Evolutionary conservation across 1,284 basidiomycete genomes (phyloP).

Genomic region (Naganishia liquefaciens): DNA sequence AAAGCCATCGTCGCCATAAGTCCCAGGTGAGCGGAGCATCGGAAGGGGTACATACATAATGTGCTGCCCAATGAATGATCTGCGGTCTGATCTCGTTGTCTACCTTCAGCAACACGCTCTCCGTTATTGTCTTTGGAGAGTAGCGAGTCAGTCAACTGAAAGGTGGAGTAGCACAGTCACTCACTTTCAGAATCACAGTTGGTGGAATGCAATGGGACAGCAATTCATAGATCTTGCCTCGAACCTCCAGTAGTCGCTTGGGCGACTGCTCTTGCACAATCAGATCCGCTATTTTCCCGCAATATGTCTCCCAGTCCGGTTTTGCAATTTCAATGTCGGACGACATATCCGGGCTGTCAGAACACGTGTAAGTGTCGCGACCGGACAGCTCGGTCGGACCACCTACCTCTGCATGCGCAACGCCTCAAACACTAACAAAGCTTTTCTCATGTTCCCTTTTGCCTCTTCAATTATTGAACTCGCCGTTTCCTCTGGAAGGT

Average conservation of each 20-base stretch:
- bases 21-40: constrained; percentile 11
- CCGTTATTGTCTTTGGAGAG: constrained; percentile 72
- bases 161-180: constrained; percentile 30
- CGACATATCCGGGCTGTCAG: constrained; percentile 65
- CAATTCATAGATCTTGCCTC: constrained; percentile 91
- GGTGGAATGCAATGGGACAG: constrained; percentile 98
- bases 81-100: constrained; percentile 86
- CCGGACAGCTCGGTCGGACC: neutral
- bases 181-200: constrained; percentile 80
- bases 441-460: constrained; percentile 90
- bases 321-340: constrained; percentile 77
- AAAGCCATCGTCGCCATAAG: constrained; percentile 5
- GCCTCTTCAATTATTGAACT: constrained; percentile 76
- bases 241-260: constrained; percentile 83
- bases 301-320: constrained; percentile 99
- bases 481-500: constrained; percentile 73
- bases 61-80: constrained; percentile 93
- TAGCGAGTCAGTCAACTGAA: too few species aligned
- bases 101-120: constrained; percentile 78
- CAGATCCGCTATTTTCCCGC: constrained; percentile 85
- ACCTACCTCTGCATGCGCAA: constrained; percentile 89
- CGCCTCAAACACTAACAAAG: constrained; percentile 90
- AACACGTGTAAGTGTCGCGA: neutral
- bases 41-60: constrained; percentile 68
- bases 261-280: constrained; percentile 94